A percentile compares a stretch with the other conserved stretches of the same genome.
phyloP scores from a whole-genome alignment of 2,329 filamentous ascomycete genomes.

The Tolypocladium ovalisporum region DNA sequence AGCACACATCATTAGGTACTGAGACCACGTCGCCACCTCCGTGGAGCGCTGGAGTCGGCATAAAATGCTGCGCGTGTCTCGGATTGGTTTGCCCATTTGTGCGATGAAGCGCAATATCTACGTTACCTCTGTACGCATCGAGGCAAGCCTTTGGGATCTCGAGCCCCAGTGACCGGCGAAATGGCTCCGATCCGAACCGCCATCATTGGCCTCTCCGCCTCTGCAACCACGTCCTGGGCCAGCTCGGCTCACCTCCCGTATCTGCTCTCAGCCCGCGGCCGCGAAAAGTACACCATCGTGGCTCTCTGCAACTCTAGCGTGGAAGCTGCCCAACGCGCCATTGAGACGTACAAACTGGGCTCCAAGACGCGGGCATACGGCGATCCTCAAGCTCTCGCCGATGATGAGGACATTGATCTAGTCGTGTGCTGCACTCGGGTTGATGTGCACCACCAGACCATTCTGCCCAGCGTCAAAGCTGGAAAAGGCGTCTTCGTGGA shows the following conservation, averaged over 20 bases:
- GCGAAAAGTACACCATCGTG: constrained; percentile 33
- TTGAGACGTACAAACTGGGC: constrained; percentile 28
- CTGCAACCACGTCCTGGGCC: constrained; percentile 43
- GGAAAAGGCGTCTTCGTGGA: constrained; percentile 46
- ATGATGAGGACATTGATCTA: constrained; percentile 39
- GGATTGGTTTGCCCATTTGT: neutral
- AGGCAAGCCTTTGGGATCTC: neutral
- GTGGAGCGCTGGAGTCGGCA: neutral
- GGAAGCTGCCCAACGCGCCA: constrained; percentile 30
- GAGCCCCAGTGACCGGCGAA: neutral
- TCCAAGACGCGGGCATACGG: constrained; percentile 36
- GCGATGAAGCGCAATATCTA: no score
- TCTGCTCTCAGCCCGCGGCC: constrained; percentile 34
- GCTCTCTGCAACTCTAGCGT: constrained; percentile 41
- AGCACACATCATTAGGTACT: neutral
- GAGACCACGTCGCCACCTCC: neutral
- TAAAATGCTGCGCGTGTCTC: neutral
- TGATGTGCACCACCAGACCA: constrained; percentile 36
- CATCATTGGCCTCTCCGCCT: constrained; percentile 46
- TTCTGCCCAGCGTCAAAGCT: constrained; percentile 33
- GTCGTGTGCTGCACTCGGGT: constrained; percentile 44
- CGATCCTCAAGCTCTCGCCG: constrained; percentile 33
- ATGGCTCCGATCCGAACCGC: constrained; percentile 43
- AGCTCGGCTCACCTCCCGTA: constrained; percentile 47
- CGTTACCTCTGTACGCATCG: neutral